phyloP scores from a whole-genome alignment of 2,329 filamentous ascomycete genomes.

The Purpureocillium takamizusanense region DNA sequence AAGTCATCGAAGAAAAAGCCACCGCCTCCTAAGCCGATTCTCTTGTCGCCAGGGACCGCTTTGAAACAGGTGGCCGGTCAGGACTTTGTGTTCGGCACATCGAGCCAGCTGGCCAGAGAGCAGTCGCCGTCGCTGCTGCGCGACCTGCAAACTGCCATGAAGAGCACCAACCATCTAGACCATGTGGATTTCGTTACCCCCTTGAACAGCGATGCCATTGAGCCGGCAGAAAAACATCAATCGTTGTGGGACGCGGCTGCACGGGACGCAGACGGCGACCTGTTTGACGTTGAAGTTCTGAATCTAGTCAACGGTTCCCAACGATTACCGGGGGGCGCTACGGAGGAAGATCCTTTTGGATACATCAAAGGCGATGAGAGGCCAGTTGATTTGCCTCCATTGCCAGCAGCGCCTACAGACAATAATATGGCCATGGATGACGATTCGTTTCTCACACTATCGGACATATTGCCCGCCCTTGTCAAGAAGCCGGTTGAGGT shows the following conservation, averaged over 20 bases:
- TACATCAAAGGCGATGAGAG: conserved; percentile 16
- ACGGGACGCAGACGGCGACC: conserved; percentile 53
- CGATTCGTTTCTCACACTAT: background rate
- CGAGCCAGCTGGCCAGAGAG: conserved; percentile 69
- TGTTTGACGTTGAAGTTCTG: conserved; percentile 54
- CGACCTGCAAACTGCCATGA: conserved; percentile 53
- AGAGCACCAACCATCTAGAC: conserved; percentile 41
- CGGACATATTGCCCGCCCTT: background rate
- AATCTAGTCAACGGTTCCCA: conserved; percentile 42
- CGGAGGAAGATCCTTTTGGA: conserved; percentile 28
- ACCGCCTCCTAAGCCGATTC: conserved; percentile 31
- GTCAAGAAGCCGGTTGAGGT: background rate
- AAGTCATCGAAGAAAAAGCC: conserved; percentile 30
- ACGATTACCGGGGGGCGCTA: conserved; percentile 9
- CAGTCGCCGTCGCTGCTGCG: conserved; percentile 59
- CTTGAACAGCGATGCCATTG: conserved; percentile 28
- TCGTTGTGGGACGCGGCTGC: conserved; percentile 65
- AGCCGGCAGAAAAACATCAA: conserved; percentile 17
- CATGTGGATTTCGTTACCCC: conserved; percentile 29
- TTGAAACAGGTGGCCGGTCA: conserved; percentile 57
- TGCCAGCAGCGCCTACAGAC: background rate
- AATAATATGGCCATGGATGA: background rate
- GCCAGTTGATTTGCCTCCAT: background rate
- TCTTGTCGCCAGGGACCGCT: conserved; percentile 63
- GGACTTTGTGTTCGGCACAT: conserved; percentile 77